Conservation (phyloP, 176 grass and related monocot genomes). For the Neostapfia colusana region DNA sequence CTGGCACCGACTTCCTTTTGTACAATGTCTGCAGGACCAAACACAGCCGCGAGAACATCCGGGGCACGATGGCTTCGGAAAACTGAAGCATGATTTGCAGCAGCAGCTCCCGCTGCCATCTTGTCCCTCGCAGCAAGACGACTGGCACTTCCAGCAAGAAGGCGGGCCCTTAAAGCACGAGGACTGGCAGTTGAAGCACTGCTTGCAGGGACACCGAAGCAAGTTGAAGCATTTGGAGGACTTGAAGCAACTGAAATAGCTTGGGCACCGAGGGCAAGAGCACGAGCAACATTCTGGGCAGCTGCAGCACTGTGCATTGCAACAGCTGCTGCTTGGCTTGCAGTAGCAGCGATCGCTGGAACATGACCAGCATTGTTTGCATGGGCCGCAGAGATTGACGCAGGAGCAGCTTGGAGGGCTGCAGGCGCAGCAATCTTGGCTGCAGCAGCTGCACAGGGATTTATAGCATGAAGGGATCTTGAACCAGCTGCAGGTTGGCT, state of each 20-base stretch:
- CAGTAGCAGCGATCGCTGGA: conserved; percentile 22
- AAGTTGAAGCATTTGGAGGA: conserved; percentile 25
- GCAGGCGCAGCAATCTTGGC: conserved; percentile 19
- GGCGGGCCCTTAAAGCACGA: conserved; percentile 32
- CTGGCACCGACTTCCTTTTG: conserved; percentile 42
- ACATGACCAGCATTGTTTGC: conserved; percentile 42
- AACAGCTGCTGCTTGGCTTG: conserved; percentile 37
- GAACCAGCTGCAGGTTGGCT: conserved; percentile 23
- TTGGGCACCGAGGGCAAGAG: conserved; percentile 15
- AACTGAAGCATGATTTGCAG: conserved; percentile 33
- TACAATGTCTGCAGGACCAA: conserved; percentile 56
- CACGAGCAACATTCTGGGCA: conserved; percentile 46
- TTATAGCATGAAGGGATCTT: conserved; percentile 10
- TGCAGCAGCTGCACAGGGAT: conserved; percentile 7
- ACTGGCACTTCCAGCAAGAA: conserved; percentile 39
- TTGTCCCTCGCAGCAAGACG: conserved; percentile 41
- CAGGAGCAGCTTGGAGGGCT: conserved; percentile 2
- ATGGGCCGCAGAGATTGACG: conserved; percentile 19
- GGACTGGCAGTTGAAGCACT: conserved; percentile 39
- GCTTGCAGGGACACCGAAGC: conserved; percentile 26
- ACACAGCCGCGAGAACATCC: conserved; percentile 74
- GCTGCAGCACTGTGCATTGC: conserved; percentile 35
- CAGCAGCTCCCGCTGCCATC: conserved; percentile 25
- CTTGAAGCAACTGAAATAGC: conserved; percentile 35
- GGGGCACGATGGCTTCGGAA: conserved; percentile 51